These are phyloP conservation scores for Hypoxylon perforatum DNA, from an alignment of 495 filamentous ascomycete species.

Conservation along the genomic window DNA sequence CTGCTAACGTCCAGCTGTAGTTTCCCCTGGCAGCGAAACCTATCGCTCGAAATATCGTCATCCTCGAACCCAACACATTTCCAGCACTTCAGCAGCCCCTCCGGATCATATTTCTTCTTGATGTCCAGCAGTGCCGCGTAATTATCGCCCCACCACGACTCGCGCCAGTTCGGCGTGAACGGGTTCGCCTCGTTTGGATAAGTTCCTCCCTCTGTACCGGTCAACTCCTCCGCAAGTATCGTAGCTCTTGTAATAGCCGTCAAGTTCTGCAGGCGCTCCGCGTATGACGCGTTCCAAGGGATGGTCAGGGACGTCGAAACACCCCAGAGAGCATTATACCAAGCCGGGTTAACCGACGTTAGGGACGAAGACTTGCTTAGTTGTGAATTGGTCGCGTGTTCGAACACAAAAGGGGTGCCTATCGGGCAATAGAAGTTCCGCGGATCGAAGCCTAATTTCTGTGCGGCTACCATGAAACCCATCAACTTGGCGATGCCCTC, in stretches of 20 bases:
- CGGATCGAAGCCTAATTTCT: conserved; percentile 36
- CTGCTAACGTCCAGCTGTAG: conserved; percentile 36
- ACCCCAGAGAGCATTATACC: conserved; percentile 56
- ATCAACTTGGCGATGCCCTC: conserved; percentile 37
- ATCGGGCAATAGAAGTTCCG: conserved; percentile 39
- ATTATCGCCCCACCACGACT: conserved; percentile 63
- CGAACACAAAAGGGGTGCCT: conserved; percentile 34
- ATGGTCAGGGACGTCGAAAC: conserved; percentile 49
- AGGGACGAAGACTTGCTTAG: too few species aligned
- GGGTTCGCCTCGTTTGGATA: conserved; percentile 63
- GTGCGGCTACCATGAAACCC: conserved; percentile 28
- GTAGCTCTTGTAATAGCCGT: conserved; percentile 55
- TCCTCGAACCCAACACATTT: conserved; percentile 61
- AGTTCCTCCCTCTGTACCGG: conserved; percentile 54
- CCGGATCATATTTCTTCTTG: conserved; percentile 61
- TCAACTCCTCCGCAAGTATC: conserved; percentile 56
- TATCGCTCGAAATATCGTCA: conserved; percentile 28
- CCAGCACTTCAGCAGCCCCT: conserved; percentile 56
- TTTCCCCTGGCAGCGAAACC: conserved; percentile 42
- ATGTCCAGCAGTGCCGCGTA: conserved; percentile 51
- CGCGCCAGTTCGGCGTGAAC: conserved; percentile 57
- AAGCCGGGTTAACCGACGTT: conserved; percentile 58
- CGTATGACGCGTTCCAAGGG: conserved; percentile 51
- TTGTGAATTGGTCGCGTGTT: too few species aligned
- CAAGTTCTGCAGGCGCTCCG: conserved; percentile 47